Conservation (phyloP, 176 grass and related monocot genomes). For the Metroxylon sagu region DNA sequence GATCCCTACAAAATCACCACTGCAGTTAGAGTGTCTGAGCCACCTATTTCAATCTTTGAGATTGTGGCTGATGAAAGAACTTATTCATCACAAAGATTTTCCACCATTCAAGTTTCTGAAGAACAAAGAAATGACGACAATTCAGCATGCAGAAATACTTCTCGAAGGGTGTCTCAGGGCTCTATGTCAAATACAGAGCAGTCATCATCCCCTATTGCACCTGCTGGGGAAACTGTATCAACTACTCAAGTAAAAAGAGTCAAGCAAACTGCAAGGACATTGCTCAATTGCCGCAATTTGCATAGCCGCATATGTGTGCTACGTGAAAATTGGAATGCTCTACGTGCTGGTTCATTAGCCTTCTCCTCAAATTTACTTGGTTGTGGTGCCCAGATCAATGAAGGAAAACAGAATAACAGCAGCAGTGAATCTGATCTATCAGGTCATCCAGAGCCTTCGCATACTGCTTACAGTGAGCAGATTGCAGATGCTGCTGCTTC, state of each 20-base stretch:
- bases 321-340: constrained; percentile 44
- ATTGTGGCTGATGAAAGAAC: constrained; percentile 21
- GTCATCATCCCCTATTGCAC: neutral
- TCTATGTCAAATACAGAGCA: neutral
- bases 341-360: constrained; percentile 43
- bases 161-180: constrained; percentile 4
- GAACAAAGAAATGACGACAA: neutral
- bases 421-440: neutral
- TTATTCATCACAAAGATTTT: neutral
- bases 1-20: constrained; percentile 14
- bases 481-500: neutral
- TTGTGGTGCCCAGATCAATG: neutral
- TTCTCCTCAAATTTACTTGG: constrained; percentile 26
- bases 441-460: neutral
- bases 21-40: constrained; percentile 17
- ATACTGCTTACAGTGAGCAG: neutral
- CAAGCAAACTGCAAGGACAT: constrained; percentile 36
- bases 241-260: constrained; percentile 2
- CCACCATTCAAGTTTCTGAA: neutral
- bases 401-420: constrained; percentile 7
- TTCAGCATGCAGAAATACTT: constrained; percentile 5
- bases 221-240: neutral
- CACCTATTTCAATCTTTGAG: constrained; percentile 24
- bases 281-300: constrained; percentile 38
- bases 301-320: constrained; percentile 33